These are phyloP conservation scores for Volvariella surrecta DNA, from an alignment of 1,284 basidiomycete species.

Conservation along the genomic window DNA sequence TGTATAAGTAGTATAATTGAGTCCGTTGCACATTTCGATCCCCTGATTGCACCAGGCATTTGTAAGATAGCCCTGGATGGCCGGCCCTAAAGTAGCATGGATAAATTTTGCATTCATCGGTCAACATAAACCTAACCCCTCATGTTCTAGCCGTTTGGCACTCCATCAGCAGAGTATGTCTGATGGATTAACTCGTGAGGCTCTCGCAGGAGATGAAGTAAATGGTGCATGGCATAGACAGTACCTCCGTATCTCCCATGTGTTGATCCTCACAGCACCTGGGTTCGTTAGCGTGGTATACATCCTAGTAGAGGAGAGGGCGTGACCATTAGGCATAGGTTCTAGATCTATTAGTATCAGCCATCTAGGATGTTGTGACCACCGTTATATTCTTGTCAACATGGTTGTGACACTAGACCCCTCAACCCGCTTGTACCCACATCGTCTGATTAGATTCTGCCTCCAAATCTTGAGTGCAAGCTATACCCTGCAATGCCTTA, in stretches of 20 bases:
- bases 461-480: constrained; percentile 10
- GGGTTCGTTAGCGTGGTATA: constrained; percentile 84
- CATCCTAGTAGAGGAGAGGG: constrained; percentile 30
- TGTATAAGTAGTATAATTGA: not conserved
- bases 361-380: constrained; percentile 1
- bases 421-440: not conserved
- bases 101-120: not conserved
- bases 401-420: constrained; percentile 1
- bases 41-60: too few relatives aligned
- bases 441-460: constrained; percentile 9
- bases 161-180: constrained; percentile 41
- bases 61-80: not conserved
- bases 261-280: constrained; percentile 42
- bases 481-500: constrained; percentile 77
- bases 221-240: constrained; percentile 81
- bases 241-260: constrained; percentile 81
- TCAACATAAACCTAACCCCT: constrained; percentile 40
- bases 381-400: not conserved
- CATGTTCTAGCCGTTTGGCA: constrained; percentile 35
- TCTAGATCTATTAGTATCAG: too few relatives aligned
- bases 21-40: too few relatives aligned
- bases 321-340: too few relatives aligned
- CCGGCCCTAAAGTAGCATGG: constrained; percentile 12
- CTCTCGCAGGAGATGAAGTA: constrained; percentile 83
- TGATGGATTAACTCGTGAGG: constrained; percentile 56